Base-by-base conservation (phyloP, 2,329 filamentous ascomycete genomes). In the Phoma sp. region DNA sequence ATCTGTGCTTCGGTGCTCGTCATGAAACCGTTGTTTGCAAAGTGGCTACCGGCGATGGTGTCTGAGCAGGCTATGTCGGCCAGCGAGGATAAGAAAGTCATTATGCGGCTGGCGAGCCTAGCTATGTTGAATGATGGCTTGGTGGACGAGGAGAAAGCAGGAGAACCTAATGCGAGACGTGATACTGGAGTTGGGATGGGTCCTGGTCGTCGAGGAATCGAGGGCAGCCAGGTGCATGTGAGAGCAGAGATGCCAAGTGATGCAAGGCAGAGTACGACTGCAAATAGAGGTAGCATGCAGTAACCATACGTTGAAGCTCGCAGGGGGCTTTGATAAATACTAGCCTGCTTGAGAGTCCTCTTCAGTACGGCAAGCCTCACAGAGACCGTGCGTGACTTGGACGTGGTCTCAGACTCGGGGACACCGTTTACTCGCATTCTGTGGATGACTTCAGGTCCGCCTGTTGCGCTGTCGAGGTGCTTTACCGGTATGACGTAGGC, bases 1-100 rank as follows among this genome's bases (percentile, higher is more conserved):
- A 73, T 77, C 4, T 80, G 76, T 60, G 77, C 77, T 10, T 80
- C 74, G 2, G 56, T 80, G 17, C 64, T 79, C 1, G 75, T 77
- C 2, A 70, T 80, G 57, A 79, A 78, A 46, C 77, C 76, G 6
- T 64, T 80, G 8, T 54, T 80, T 47, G 60, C 65, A 7, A 69
- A 64, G 15, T 56, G 73, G 38, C 72, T 74, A 19, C 77, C 77
- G 0, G 57, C 57, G 2, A 48, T 77, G 21, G 54, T 73, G 21
- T 49, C 57, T 4, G 62, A 64, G 21, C 55, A 62, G 21, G 50
- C 58, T 2, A 27, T 58, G 13, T 60, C 65, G 36, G 61, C 60
- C 25, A 55, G 55, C 15, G 60, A 65, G 37, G 58, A 66, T 33
- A 39, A 25, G 19, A 46, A 52, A 41, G 31, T 50, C 8, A 53